A percentile compares a stretch with the other conserved stretches of the same genome.
These are phyloP conservation scores for Lodderomyces elongisporus DNA, from an alignment of 1,139 yeast species.

Conservation along the genomic window DNA sequence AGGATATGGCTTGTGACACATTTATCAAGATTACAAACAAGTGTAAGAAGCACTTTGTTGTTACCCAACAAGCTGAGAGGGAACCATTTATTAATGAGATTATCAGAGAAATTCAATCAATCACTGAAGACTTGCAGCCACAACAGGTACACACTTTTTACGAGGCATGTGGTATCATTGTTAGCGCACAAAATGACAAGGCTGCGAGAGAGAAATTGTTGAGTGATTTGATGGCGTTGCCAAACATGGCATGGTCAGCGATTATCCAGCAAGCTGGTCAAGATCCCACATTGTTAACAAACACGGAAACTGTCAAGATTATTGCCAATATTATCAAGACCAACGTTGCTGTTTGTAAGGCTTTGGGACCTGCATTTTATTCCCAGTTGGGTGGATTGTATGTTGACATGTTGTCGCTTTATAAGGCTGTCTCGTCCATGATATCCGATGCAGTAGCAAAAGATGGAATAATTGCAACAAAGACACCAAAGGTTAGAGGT, in stretches of 20 bases:
- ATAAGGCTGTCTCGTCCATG: slow-evolving; percentile 86
- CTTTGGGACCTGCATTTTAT: slow-evolving; percentile 88
- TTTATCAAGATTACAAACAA: slow-evolving; percentile 91
- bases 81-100: slow-evolving; percentile 93
- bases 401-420: slow-evolving; percentile 83
- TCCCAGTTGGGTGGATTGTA: slow-evolving; percentile 85
- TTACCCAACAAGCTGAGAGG: slow-evolving; percentile 77
- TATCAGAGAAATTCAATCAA: slow-evolving; percentile 72
- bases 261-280: slow-evolving; percentile 84
- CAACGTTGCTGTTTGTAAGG: slow-evolving; percentile 87
- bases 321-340: slow-evolving; percentile 92
- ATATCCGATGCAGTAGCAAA: slow-evolving; percentile 73
- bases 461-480: slow-evolving; percentile 84
- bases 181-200: slow-evolving; percentile 68
- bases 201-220: slow-evolving; percentile 69
- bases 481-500: slow-evolving; percentile 93
- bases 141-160: slow-evolving; percentile 97
- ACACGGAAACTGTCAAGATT: slow-evolving; percentile 85
- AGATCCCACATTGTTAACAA: slow-evolving; percentile 77
- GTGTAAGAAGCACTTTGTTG: slow-evolving; percentile 93
- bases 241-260: slow-evolving; percentile 92
- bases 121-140: slow-evolving; percentile 90
- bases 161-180: slow-evolving; percentile 94
- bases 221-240: slow-evolving; percentile 78
- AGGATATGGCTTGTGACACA: slow-evolving; percentile 99